phyloP scores from a whole-genome alignment of 2,329 filamentous ascomycete genomes.

The Daldinia eschscholtzii region DNA sequence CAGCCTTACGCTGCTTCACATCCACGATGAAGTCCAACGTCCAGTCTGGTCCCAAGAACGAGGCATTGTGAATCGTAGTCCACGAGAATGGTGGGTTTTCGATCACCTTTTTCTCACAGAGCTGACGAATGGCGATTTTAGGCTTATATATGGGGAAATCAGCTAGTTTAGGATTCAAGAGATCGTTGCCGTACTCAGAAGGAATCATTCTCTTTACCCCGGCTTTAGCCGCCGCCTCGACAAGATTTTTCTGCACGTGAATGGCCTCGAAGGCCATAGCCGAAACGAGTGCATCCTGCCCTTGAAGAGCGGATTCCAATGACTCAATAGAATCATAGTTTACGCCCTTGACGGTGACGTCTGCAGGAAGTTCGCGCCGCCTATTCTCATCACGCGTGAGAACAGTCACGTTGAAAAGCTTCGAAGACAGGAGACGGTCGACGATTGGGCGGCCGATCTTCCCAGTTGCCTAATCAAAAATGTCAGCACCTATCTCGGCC shows the following conservation, averaged over 20 bases:
- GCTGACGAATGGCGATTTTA: conserved; percentile 43
- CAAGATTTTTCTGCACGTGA: conserved; percentile 61
- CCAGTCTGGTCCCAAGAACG: conserved; percentile 43
- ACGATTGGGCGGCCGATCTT: conserved; percentile 45
- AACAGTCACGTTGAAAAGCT: conserved; percentile 39
- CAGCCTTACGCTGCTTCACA: conserved; percentile 40
- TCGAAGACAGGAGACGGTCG: conserved; percentile 34
- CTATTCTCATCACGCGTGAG: conserved; percentile 35
- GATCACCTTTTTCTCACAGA: conserved; percentile 29
- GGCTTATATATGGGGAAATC: conserved; percentile 44
- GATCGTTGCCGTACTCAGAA: conserved; percentile 61
- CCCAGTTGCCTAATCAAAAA: conserved; percentile 40
- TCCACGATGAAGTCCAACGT: conserved; percentile 44
- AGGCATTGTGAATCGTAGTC: conserved; percentile 45
- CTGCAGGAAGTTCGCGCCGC: conserved; percentile 33
- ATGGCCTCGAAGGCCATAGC: conserved; percentile 53
- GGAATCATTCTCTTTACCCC: conserved; percentile 67
- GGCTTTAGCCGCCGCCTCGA: conserved; percentile 65
- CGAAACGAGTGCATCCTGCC: conserved; percentile 53
- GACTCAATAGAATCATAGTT: conserved; percentile 42
- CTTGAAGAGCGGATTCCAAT: conserved; percentile 32
- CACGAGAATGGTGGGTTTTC: conserved; percentile 40
- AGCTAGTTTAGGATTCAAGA: conserved; percentile 45
- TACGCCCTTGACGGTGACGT: conserved; percentile 34
- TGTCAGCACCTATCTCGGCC: conserved; percentile 26